These are phyloP conservation scores for Talaromyces atroroseus DNA, from an alignment of 2,329 filamentous ascomycete genomes.

Conservation along the genomic window DNA sequence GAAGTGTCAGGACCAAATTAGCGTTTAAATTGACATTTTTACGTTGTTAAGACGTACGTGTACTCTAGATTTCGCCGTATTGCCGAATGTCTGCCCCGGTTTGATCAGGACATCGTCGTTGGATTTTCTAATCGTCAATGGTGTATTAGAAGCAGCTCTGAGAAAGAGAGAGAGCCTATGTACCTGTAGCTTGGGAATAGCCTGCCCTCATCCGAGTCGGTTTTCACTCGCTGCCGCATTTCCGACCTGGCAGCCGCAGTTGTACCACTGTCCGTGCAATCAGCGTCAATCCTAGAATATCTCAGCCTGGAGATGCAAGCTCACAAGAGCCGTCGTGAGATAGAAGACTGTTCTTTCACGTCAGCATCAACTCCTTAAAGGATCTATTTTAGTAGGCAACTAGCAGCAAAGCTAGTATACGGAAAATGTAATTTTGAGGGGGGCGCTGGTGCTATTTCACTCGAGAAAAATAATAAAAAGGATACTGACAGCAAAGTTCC, in stretches of 20 bases:
- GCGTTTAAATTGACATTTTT: not conserved
- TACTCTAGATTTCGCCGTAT: slow-evolving; percentile 15
- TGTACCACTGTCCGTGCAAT: slow-evolving; percentile 16
- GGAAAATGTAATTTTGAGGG: not conserved
- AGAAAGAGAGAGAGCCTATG: not conserved
- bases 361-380: not conserved
- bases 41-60: slow-evolving; percentile 1
- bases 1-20: slow-evolving; percentile 1
- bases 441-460: not conserved
- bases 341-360: not conserved
- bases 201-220: slow-evolving; percentile 19
- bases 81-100: slow-evolving; percentile 21
- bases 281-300: slow-evolving; percentile 7
- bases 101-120: slow-evolving; percentile 23
- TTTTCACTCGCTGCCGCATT: slow-evolving; percentile 11
- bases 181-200: slow-evolving; percentile 20
- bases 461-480: not conserved
- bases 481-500: not conserved
- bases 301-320: slow-evolving; percentile 1
- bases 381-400: not conserved
- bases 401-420: not conserved
- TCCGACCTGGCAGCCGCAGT: slow-evolving; percentile 14
- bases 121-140: slow-evolving; percentile 11
- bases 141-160: not conserved
- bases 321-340: not conserved